Percentiles rank a stretch among this genome's conserved stretches.
phyloP scores from a whole-genome alignment of 805 yeast species.

The Kluyveromyces lactis region DNA sequence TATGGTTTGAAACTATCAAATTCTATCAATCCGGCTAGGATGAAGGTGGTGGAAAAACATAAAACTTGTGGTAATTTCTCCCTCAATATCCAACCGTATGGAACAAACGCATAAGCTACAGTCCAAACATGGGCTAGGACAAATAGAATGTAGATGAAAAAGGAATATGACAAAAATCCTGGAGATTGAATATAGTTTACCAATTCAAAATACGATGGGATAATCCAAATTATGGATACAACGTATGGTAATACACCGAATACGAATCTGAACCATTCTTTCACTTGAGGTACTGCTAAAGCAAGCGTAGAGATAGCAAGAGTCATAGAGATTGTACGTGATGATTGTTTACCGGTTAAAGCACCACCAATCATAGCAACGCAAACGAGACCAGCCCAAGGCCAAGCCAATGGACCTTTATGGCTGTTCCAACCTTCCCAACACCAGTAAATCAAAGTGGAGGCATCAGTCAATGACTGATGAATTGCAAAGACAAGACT shows the following conservation, averaged over 20 bases:
- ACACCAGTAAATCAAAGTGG: slow-evolving; percentile 85
- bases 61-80: slow-evolving; percentile 81
- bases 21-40: slow-evolving; percentile 42
- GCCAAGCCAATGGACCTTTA: slow-evolving; percentile 73
- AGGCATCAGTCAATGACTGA: slow-evolving; percentile 73
- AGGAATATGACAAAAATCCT: slow-evolving; percentile 40
- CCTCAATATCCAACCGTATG: slow-evolving; percentile 80
- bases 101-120: slow-evolving; percentile 97
- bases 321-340: slow-evolving; percentile 7
- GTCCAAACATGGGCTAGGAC: slow-evolving; percentile 88
- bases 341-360: slow-evolving; percentile 17
- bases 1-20: not conserved
- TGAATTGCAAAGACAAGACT: slow-evolving; percentile 62
- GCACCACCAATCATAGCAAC: slow-evolving; percentile 51
- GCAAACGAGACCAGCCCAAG: slow-evolving; percentile 56
- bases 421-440: slow-evolving; percentile 91
- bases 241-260: slow-evolving; percentile 67
- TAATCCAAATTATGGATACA: slow-evolving; percentile 48
- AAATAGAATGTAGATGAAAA: slow-evolving; percentile 43
- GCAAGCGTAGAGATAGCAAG: slow-evolving; percentile 25
- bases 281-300: slow-evolving; percentile 14
- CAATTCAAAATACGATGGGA: slow-evolving; percentile 58
- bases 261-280: slow-evolving; percentile 29
- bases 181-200: slow-evolving; percentile 50
- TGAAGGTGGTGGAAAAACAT: slow-evolving; percentile 41